Evolutionary conservation across 1,139 yeast genomes (phyloP).

Genomic region (Lizanozyma gosingica): DNA sequence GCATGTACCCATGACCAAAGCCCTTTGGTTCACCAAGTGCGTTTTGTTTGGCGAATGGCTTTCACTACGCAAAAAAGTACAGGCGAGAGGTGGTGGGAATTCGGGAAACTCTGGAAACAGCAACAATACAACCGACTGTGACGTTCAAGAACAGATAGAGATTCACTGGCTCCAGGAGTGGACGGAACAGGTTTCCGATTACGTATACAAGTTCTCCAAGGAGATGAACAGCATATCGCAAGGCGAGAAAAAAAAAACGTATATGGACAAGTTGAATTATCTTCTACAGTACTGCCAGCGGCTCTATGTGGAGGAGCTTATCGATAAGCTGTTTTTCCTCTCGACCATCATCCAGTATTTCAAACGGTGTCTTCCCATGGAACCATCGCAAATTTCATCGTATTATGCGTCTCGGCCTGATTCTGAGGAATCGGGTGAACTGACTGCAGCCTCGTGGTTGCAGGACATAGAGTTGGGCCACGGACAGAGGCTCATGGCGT

Average conservation of each 20-base stretch:
- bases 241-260: conserved; percentile 30
- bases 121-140: conserved; percentile 10
- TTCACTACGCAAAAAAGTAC: conserved; percentile 54
- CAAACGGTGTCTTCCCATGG: conserved; percentile 27
- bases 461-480: conserved; percentile 20
- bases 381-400: conserved; percentile 14
- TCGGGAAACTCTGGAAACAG: conserved; percentile 4
- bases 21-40: conserved; percentile 86
- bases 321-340: conserved; percentile 55
- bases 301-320: conserved; percentile 56
- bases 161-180: conserved; percentile 73
- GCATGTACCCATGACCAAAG: conserved; percentile 64
- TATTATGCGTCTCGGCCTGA: background rate
- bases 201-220: conserved; percentile 42
- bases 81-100: conserved; percentile 12
- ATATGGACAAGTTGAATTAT: conserved; percentile 51
- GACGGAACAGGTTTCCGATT: conserved; percentile 72
- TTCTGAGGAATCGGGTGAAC: conserved; percentile 7
- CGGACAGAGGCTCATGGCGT: conserved; percentile 32
- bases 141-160: conserved; percentile 26
- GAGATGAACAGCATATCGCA: conserved; percentile 19
- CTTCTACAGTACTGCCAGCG: conserved; percentile 51
- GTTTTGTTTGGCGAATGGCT: conserved; percentile 76
- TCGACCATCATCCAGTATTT: conserved; percentile 46
- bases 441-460: conserved; percentile 6